Evolutionary conservation across 2,329 filamentous ascomycete genomes (phyloP), one percentile per base, ranked within the genome.

Genomic region (Catunica adiposa): DNA sequence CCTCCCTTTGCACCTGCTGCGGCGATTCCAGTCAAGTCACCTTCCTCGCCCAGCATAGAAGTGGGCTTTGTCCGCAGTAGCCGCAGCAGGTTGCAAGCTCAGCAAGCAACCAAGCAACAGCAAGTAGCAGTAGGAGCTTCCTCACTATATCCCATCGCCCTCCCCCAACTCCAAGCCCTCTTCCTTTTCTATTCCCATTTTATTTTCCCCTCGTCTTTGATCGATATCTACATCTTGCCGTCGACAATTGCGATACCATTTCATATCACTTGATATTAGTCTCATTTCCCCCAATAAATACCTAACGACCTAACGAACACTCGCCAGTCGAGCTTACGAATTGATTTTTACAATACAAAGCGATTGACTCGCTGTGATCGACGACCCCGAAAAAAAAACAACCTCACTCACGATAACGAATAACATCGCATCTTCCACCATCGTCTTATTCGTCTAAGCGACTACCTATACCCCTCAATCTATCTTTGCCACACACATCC

Each of bases 201-300:
- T 20, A 22, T 51, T 37, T 42, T 55, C 29, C 29, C 54, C 25
- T 29, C 11, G 38, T 44, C 26, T 25, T 42, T 23, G 14, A 8
- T 40, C n/a, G 17, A 29, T 22, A 53, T 38, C 51, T 22, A 53
- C 38, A n/a, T 26, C 25, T 48, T 48, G 22, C 4, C 26, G 2
- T 9, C n/a, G 26, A 48, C 20, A 22, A 48, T 15, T n/a, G n/a
- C 15, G 29, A 34, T 34, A 34, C 20, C 46, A 22, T 48, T 22
- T 15, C 22, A 48, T 48, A 48, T 48, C 14, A 46, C 23, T 22
- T 46, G 48, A 46, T 40, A 26, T 29, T 31, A 17, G 26, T 53
- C 40, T 54, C 51, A 29, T 22, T 52, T 47, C 25, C 34, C 29
- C 44, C 37, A 15, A 42, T 47, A 59, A 46, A 15, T 38, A 46